Percentiles rank a stretch among this genome's conserved stretches.
Conservation (phyloP, 1,284 basidiomycete genomes). For the Apiotrichum akiyoshidainum region DNA sequence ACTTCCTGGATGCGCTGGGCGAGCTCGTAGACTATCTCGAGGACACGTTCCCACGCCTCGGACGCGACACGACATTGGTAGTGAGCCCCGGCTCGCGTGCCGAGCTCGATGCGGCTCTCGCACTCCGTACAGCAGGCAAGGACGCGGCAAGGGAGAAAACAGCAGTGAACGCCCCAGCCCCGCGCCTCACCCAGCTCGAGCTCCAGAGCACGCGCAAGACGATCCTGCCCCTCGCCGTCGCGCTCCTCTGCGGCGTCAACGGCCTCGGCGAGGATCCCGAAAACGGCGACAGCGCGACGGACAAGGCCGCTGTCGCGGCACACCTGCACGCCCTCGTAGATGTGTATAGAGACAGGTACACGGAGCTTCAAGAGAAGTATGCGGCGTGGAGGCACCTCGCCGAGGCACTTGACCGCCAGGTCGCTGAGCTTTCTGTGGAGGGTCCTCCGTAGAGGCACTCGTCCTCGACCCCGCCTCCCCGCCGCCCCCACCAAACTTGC, state of each 20-base stretch:
- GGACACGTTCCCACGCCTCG: background rate
- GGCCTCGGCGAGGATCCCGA: slow-evolving; percentile 1
- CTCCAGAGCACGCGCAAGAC: slow-evolving; percentile 19
- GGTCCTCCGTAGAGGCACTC: too few relatives aligned
- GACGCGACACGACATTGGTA: slow-evolving; percentile 8
- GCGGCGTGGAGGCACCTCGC: too few relatives aligned
- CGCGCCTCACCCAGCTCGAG: background rate
- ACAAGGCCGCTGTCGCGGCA: slow-evolving; percentile 31
- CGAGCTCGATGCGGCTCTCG: slow-evolving; percentile 16
- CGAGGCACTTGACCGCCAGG: too few relatives aligned
- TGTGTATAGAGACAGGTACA: too few relatives aligned
- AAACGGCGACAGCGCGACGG: slow-evolving; percentile 7
- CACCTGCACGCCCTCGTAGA: slow-evolving; percentile 41
- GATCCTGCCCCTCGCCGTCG: slow-evolving; percentile 34
- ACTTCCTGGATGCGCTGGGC: slow-evolving; percentile 19
- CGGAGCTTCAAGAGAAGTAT: too few relatives aligned
- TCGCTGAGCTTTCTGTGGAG: too few relatives aligned
- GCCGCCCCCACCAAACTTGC: too few relatives aligned
- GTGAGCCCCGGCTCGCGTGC: slow-evolving; percentile 18
- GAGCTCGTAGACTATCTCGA: slow-evolving; percentile 17
- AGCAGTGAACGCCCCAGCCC: background rate
- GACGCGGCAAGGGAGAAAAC: too few relatives aligned
- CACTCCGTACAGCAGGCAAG: background rate
- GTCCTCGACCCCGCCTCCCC: too few relatives aligned
- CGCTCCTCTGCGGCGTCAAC: slow-evolving; percentile 24